Evolutionary conservation across 1,284 basidiomycete species (phyloP), one percentile per base, ranked within the genome.

Genomic region (Violaceomyces palustris): DNA sequence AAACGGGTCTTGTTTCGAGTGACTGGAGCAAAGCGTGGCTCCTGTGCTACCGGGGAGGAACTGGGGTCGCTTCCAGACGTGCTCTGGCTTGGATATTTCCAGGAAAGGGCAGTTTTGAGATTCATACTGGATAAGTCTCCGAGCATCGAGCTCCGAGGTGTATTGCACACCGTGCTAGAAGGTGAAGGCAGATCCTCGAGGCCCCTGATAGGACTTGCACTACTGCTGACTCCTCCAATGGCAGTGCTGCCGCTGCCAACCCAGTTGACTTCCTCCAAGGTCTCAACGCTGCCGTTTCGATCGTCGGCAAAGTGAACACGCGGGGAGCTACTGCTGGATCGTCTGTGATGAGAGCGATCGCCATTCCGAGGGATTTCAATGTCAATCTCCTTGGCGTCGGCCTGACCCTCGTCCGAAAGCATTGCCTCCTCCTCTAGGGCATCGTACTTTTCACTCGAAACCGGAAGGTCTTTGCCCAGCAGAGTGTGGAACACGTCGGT

Each of bases 241-340:
- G 37, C 41, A 1, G 54, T 57, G 32, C 42, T 52, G 11, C 54
- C 54, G 33, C 49, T 52, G 11, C 54, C 54, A 6, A 43, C 45
- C 50, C 50, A 52, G 10, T 42, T 29, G 30, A 46, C 54, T 1
- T 50, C 41, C 21, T 41, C 40, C 22, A 50, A 40, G 30, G 43
- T 42, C n/a, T 55, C 52, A 12, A 39, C 36, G 29, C 52, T 55
- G 10, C 27, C 27, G 24, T 21, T 15, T 11, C 42, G 34, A 7
- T 38, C 41, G 7, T 53, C 49, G 24, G 47, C 43, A 38, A 61
- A 61, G 43, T 61, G 58, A 1, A 61, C 58, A 6, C 46, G 45
- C 9, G 52, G 50, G 27, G 50, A 50, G 10, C 58, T 44, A 15
- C 25, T 33, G 6, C 6, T 8, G 39, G 11, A 15, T 24, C 30